Conservation (phyloP, 768 basidiomycete genomes). For the Termitomyces sp. region DNA sequence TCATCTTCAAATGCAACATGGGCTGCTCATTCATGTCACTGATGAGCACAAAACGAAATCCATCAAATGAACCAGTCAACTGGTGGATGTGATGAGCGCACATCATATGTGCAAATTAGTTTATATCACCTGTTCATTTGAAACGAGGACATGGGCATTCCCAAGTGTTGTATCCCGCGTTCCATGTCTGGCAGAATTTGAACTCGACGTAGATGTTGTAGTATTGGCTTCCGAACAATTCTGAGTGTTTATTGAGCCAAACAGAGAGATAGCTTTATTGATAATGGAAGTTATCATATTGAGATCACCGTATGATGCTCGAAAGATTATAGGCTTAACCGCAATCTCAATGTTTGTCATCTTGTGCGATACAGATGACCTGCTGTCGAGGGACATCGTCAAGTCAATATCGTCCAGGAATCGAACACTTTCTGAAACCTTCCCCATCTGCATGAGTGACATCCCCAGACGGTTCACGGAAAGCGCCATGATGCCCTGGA, state of each 20-base stretch:
- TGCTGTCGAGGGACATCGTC: conserved; percentile 81
- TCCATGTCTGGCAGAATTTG: conserved; percentile 8
- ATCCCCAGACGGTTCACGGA: conserved; percentile 83
- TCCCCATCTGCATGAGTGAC: conserved; percentile 89
- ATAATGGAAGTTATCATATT: conserved; percentile 81
- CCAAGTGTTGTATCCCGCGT: conserved; percentile 21
- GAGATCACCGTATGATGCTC: conserved; percentile 95
- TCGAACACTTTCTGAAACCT: conserved; percentile 73
- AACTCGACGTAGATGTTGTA: background rate
- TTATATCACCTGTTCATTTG: conserved; percentile 71
- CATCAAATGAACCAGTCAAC: conserved; percentile 85
- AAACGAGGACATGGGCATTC: conserved; percentile 44
- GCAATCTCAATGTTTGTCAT: conserved; percentile 82
- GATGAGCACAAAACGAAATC: conserved; percentile 89
- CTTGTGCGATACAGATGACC: conserved; percentile 62
- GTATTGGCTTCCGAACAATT: conserved; percentile 2
- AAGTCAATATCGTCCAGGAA: conserved; percentile 93
- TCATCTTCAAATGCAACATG: conserved; percentile 82
- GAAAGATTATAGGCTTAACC: conserved; percentile 79
- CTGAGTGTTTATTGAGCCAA: conserved; percentile 30
- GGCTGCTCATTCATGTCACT: conserved; percentile 96
- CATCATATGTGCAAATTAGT: background rate
- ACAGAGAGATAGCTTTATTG: conserved; percentile 83
- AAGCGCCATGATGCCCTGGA: conserved; percentile 74
- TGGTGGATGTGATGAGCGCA: conserved; percentile 24